A percentile compares a stretch with the other conserved stretches of the same genome.
Evolutionary conservation across 2,329 filamentous ascomycete species (phyloP).

Genomic region (Aspergillus candidus): DNA sequence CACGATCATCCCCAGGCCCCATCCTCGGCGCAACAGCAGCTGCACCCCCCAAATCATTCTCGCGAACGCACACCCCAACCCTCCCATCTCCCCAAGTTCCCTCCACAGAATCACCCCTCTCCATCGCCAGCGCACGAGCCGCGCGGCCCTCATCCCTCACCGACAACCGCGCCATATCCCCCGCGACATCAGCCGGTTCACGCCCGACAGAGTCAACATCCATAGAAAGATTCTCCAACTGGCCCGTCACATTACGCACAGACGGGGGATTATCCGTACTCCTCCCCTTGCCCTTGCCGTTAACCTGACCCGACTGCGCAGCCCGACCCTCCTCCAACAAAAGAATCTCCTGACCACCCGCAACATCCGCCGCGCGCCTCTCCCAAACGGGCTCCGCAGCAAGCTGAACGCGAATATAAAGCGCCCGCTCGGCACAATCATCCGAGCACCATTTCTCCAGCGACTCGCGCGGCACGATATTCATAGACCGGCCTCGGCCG

Average conservation of each 20-base stretch:
- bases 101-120: slow-evolving; percentile 28
- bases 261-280: slow-evolving; percentile 5
- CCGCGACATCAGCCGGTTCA: slow-evolving; percentile 13
- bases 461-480: slow-evolving; percentile 64
- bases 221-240: slow-evolving; percentile 17
- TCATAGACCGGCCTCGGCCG: slow-evolving; percentile 48
- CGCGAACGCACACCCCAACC: slow-evolving; percentile 29
- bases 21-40: slow-evolving; percentile 26
- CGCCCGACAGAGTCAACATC: slow-evolving; percentile 4
- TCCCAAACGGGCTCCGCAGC: slow-evolving; percentile 82
- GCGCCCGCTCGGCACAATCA: slow-evolving; percentile 68
- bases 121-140: slow-evolving; percentile 27
- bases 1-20: slow-evolving; percentile 28
- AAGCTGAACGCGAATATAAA: slow-evolving; percentile 86
- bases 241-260: slow-evolving; percentile 22
- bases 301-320: background rate
- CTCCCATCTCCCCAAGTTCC: slow-evolving; percentile 22
- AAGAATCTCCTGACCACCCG: slow-evolving; percentile 50
- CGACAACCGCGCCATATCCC: slow-evolving; percentile 21
- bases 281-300: slow-evolving; percentile 16
- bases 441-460: slow-evolving; percentile 83
- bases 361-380: slow-evolving; percentile 48
- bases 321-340: slow-evolving; percentile 57
- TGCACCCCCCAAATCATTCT: slow-evolving; percentile 21
- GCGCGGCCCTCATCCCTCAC: slow-evolving; percentile 21